Evolutionary conservation across 192 early-diverging fungal genomes (phyloP).

Genomic region (Endogone sp.): DNA sequence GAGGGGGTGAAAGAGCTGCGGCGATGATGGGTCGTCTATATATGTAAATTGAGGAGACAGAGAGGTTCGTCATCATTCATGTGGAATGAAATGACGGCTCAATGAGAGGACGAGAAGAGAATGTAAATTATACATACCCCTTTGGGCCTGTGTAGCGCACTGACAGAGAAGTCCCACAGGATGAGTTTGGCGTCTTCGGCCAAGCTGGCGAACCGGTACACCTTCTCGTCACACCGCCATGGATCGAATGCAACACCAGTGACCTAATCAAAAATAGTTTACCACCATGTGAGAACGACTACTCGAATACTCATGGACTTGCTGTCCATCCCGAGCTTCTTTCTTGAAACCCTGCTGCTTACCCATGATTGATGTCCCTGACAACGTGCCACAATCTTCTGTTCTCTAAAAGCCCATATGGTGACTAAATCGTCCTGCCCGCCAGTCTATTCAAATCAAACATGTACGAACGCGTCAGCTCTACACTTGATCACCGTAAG

Average conservation of each 20-base stretch:
- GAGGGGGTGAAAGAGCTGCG: conserved; percentile 1
- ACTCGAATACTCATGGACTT: too few species aligned
- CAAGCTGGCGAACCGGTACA: conserved; percentile 84
- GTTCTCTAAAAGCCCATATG: conserved; percentile 80
- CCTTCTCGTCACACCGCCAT: conserved; percentile 68
- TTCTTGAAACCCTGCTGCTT: conserved; percentile 24
- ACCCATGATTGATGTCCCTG: conserved; percentile 93
- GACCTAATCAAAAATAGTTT: too few species aligned
- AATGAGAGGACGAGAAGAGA: conserved; percentile 8
- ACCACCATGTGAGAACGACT: too few species aligned
- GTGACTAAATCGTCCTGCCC: conserved; percentile 93
- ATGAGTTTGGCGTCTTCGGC: conserved; percentile 84
- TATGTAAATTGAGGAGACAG: not conserved
- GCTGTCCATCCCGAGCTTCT: too few species aligned
- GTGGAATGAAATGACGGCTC: not conserved
- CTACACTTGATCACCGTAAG: conserved; percentile 31
- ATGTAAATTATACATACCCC: conserved; percentile 31
- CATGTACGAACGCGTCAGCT: conserved; percentile 2
- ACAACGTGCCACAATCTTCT: conserved; percentile 78
- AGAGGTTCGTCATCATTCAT: not conserved
- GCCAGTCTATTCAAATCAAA: conserved; percentile 59
- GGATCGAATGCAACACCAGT: conserved; percentile 83
- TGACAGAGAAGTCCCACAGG: conserved; percentile 93
- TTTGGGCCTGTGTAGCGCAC: conserved; percentile 72
- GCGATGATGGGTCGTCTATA: not conserved